A percentile compares a stretch with the other conserved stretches of the same genome.
Conservation (phyloP, 2,329 filamentous ascomycete genomes). For the Botryotinia globosa region DNA sequence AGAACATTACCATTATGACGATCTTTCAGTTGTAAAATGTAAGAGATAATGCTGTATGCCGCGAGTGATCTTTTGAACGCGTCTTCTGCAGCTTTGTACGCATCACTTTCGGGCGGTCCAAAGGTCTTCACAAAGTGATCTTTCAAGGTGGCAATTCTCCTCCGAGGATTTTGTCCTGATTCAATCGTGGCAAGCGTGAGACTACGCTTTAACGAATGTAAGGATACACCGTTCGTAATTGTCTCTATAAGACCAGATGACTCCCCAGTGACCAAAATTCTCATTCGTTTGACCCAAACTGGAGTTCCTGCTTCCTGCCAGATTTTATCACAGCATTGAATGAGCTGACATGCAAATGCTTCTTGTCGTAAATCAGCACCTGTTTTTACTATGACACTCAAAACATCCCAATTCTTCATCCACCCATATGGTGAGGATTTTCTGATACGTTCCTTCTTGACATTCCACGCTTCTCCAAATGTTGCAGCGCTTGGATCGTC, state of each 20-base stretch:
- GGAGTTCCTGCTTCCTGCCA: slow-evolving; percentile 71
- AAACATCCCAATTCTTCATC: slow-evolving; percentile 87
- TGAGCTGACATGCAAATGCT: slow-evolving; percentile 82
- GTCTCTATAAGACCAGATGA: slow-evolving; percentile 83
- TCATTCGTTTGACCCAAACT: slow-evolving; percentile 89
- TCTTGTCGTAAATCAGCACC: slow-evolving; percentile 80
- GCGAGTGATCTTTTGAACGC: slow-evolving; percentile 80
- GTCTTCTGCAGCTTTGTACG: slow-evolving; percentile 69
- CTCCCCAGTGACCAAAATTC: slow-evolving; percentile 81
- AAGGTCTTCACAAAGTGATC: slow-evolving; percentile 83
- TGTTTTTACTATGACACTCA: slow-evolving; percentile 86
- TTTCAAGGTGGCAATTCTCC: slow-evolving; percentile 74
- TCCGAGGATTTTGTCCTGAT: slow-evolving; percentile 67
- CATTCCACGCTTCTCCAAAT: slow-evolving; percentile 82
- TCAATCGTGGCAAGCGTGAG: slow-evolving; percentile 74
- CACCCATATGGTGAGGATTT: slow-evolving; percentile 81
- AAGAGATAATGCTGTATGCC: slow-evolving; percentile 82
- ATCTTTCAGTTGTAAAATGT: slow-evolving; percentile 80
- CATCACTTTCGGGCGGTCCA: slow-evolving; percentile 64
- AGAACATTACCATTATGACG: slow-evolving; percentile 84
- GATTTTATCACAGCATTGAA: slow-evolving; percentile 76
- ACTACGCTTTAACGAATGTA: slow-evolving; percentile 80
- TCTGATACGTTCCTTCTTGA: slow-evolving; percentile 79
- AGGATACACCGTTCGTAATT: slow-evolving; percentile 83
- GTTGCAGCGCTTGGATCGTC: slow-evolving; percentile 84